These are phyloP conservation scores for Leccinum pachyderme DNA, from an alignment of 1,284 basidiomycete species.

Conservation along the genomic window DNA sequence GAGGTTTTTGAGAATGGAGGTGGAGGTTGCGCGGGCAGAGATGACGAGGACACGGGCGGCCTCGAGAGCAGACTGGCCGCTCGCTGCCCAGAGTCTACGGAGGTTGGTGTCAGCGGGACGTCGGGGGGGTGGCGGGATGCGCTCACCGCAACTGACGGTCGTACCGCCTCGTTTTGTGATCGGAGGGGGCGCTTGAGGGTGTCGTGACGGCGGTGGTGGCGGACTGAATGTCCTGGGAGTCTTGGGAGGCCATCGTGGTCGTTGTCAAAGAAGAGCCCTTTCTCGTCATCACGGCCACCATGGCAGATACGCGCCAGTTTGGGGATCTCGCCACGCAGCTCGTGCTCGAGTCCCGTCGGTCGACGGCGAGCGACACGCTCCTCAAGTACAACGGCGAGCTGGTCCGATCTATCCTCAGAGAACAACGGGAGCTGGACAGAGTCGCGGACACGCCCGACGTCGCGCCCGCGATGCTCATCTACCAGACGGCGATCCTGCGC, in stretches of 20 bases:
- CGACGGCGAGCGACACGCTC: slow-evolving; percentile 78
- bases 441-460: slow-evolving; percentile 46
- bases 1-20: slow-evolving; percentile 90
- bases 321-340: slow-evolving; percentile 88
- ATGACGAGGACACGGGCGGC: slow-evolving; percentile 80
- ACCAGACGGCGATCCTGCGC: slow-evolving; percentile 83
- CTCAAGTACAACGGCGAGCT: slow-evolving; percentile 91
- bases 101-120: neutral
- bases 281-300: slow-evolving; percentile 8
- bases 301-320: slow-evolving; percentile 51
- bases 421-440: slow-evolving; percentile 86
- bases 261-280: neutral
- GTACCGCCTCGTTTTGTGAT: slow-evolving; percentile 85
- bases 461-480: slow-evolving; percentile 76
- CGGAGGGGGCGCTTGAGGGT: slow-evolving; percentile 50
- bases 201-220: slow-evolving; percentile 44
- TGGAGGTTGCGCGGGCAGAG: slow-evolving; percentile 77
- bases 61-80: slow-evolving; percentile 92
- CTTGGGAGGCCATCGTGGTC: slow-evolving; percentile 31
- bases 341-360: slow-evolving; percentile 81
- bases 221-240: slow-evolving; percentile 51
- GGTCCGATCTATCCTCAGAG: slow-evolving; percentile 83
- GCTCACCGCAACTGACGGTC: slow-evolving; percentile 86
- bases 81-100: slow-evolving; percentile 87
- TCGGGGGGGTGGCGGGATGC: neutral